phyloP scores from a whole-genome alignment of 257 asterid species.

The Solanum verrucosum region DNA sequence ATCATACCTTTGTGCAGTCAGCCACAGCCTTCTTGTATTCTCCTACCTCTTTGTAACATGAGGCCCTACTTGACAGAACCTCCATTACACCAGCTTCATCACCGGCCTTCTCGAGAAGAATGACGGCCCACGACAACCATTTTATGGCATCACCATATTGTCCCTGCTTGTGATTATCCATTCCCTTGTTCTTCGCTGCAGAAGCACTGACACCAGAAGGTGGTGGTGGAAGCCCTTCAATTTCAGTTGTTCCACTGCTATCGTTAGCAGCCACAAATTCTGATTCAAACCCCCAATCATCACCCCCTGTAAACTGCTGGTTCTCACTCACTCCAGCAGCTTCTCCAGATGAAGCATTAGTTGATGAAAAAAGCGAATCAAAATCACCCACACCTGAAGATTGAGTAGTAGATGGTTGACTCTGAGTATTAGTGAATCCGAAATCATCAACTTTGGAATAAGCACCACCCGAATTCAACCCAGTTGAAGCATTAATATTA shows the following conservation, averaged over 20 bases:
- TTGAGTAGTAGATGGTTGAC: conserved; percentile 14
- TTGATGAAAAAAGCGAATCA: conserved; percentile 40
- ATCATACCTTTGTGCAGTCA: conserved; percentile 84
- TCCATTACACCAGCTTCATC: conserved; percentile 30
- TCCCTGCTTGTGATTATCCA: conserved; percentile 73
- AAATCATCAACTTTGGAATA: conserved; percentile 22
- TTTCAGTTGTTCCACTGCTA: conserved; percentile 59
- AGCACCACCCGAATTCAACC: conserved; percentile 7
- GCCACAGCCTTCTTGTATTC: conserved; percentile 99
- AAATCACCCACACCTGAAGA: conserved; percentile 36
- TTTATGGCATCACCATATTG: conserved; percentile 94
- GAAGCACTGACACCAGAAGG: conserved; percentile 68
- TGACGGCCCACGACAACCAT: conserved; percentile 66
- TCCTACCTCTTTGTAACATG: conserved; percentile 96
- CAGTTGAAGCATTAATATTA: conserved; percentile 29
- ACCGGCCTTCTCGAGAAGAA: conserved; percentile 66
- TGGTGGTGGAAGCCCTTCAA: conserved; percentile 95
- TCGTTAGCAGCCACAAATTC: conserved; percentile 47
- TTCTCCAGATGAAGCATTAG: conserved; percentile 12
- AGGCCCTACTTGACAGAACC: conserved; percentile 63
- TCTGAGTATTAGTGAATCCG: conserved; percentile 11
- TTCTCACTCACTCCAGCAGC: conserved; percentile 13
- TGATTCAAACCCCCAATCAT: conserved; percentile 60
- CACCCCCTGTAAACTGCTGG: conserved; percentile 42
- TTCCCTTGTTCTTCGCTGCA: conserved; percentile 56